Conservation (phyloP, 2,329 filamentous ascomycete genomes). For the Lojkania enalia region DNA sequence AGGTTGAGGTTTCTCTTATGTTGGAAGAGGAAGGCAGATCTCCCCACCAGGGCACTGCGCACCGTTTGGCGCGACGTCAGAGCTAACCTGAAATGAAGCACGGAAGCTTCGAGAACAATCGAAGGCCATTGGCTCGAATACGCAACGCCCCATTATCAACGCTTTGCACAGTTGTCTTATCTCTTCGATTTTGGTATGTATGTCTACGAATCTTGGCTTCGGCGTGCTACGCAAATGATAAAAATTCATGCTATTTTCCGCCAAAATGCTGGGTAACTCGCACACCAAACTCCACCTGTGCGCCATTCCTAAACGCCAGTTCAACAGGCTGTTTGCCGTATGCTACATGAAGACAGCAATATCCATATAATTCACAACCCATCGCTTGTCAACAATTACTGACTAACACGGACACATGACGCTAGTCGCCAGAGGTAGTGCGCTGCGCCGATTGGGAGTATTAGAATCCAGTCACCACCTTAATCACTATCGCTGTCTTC, state of each 20-base stretch:
- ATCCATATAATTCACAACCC: too few species aligned
- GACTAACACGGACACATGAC: too few species aligned
- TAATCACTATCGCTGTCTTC: conserved; percentile 28
- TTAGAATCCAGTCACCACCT: not conserved
- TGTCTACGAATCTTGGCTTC: too few species aligned
- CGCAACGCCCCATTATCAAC: too few species aligned
- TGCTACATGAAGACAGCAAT: conserved; percentile 42
- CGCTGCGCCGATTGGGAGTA: not conserved
- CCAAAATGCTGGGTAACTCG: conserved; percentile 17
- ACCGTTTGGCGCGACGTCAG: conserved; percentile 30
- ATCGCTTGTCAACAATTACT: too few species aligned
- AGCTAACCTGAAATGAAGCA: conserved; percentile 19
- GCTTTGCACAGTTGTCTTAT: too few species aligned
- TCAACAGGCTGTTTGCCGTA: conserved; percentile 38
- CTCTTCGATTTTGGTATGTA: too few species aligned
- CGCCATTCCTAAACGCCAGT: conserved; percentile 34
- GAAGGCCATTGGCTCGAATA: too few species aligned
- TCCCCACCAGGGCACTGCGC: conserved; percentile 23
- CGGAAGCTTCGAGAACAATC: conserved; percentile 47
- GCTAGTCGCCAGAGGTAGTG: too few species aligned
- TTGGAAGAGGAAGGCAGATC: conserved; percentile 21
- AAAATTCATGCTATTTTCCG: not conserved
- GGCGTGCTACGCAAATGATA: too few species aligned
- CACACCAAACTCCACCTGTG: conserved; percentile 37
- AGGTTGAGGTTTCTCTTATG: conserved; percentile 30